Evolutionary conservation across 129 eudicot genomes (phyloP), one percentile per base, ranked within the genome.

Genomic region (Pulicaria dysenterica): DNA sequence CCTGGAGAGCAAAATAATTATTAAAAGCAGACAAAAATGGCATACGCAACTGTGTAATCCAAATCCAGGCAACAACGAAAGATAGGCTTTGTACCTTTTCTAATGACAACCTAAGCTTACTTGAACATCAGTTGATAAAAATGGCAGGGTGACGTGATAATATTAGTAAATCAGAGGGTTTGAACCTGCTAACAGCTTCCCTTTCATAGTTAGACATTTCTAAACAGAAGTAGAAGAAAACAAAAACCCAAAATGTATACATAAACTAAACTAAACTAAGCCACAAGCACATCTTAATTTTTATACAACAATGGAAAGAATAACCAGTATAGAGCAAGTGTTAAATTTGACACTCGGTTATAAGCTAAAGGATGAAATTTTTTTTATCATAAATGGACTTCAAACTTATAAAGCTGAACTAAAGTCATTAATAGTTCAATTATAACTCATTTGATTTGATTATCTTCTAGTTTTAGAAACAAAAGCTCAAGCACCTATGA

Each of bases 1-100:
- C 97, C 95, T 87, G 88, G 81, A 80, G 74, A 76, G 69, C 57
- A 83, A 76, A 61, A 77, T 81, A 77, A 81, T 58, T 79, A 73
- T 54, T 60, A 79, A 80, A 53, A 71, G 73, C 73, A 68, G 76
- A n/a, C 64, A 60, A 50, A 56, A 31, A 67, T 31, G 14, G 19
- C 69, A 53, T 53, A 79, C 62, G 70, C 66, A 84, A 80, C 72
- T 48, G 68, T 24, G 73, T 73, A 44, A 75, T 68, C 69, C 76
- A 70, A 76, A 78, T 71, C 71, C 82, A 78, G 79, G 78, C 62
- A 48, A 59, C 63, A 77, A 76, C 67, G 75, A 75, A 72, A 49
- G 64, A 71, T 68, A 58, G 81, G 81, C 70, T 75, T 73, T 77
- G 83, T 78, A 81, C 92, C 85, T 86, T 85, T 67, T 83, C 80